phyloP scores from a whole-genome alignment of 2,329 filamentous ascomycete genomes.

The Fusarium nodosum region DNA sequence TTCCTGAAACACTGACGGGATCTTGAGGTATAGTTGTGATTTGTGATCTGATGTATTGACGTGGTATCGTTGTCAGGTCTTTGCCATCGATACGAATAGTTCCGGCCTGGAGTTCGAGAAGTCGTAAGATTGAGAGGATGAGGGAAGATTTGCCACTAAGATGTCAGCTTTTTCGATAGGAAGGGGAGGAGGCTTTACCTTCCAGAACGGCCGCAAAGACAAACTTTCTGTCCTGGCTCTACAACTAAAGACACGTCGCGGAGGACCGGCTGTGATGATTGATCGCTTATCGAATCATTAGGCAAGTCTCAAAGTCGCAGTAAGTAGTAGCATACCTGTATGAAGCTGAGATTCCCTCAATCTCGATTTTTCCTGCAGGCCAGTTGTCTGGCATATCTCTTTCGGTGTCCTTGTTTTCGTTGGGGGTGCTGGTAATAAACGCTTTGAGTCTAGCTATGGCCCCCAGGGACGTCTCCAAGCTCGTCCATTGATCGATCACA shows the following conservation, averaged over 20 bases:
- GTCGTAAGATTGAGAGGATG: constrained; percentile 61
- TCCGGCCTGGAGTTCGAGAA: constrained; percentile 59
- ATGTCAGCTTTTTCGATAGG: not conserved
- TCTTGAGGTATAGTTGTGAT: constrained; percentile 65
- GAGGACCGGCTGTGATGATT: constrained; percentile 33
- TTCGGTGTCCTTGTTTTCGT: constrained; percentile 46
- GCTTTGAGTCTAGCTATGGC: constrained; percentile 54
- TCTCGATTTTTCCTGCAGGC: constrained; percentile 50
- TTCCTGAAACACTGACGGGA: constrained; percentile 60
- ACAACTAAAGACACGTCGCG: constrained; percentile 37
- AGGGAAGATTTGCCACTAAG: constrained; percentile 65
- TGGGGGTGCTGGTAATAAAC: constrained; percentile 48
- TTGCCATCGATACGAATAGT: constrained; percentile 60
- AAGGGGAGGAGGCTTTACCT: not conserved
- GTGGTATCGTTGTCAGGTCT: constrained; percentile 58
- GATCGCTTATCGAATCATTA: constrained; percentile 36
- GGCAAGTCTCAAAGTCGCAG: fast-evolving
- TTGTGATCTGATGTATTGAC: constrained; percentile 58
- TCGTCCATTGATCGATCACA: constrained; percentile 55
- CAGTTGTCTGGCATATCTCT: constrained; percentile 40
- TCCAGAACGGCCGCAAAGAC: constrained; percentile 65
- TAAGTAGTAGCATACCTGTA: constrained; percentile 40
- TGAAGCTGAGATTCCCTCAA: constrained; percentile 47
- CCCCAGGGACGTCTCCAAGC: constrained; percentile 55
- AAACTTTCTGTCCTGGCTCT: constrained; percentile 61